Evolutionary conservation across 352 stramenopile genomes (phyloP), one percentile per base, ranked within the genome.

Genomic region (Globisporangium perplexum): DNA sequence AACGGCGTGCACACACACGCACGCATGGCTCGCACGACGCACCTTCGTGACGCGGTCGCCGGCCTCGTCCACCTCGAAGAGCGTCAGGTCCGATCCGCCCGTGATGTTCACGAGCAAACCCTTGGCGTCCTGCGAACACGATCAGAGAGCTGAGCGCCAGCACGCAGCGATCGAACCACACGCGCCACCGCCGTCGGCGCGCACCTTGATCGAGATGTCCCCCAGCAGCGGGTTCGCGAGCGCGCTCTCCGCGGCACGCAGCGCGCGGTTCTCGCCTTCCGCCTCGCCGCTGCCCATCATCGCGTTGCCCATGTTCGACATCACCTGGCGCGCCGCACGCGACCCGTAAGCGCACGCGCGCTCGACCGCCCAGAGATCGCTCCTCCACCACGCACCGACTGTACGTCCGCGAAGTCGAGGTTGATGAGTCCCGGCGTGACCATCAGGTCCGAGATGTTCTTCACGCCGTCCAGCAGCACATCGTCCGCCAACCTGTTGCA

Each of bases 21-120:
- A 11, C 5, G 14, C 10, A 12, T 17, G 10, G 1, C 4, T 4
- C 1, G 11, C 14, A 38, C 18, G 30, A 52, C 35, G 31, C 24
- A 77, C 68, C 61, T 78, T 67, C 7, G 83, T 96, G 50, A 96
- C 82, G 44, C 86, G 78, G 28, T 93, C 84, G 7, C 83, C 85
- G 17, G 88, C 88, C 53, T 93, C 79, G 55, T 96, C 86, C 28
- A 96, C 88, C 63, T 96, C 88, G 59, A 95, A 93, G 31, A 98
- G 74, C 55, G 86, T 96, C 74, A 98, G 70, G 61, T 98, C 94
- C 17, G 83, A 81, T 41, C 93, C 91, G 20, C 94, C 94, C 7
- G 88, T 96, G 60, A 98, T 98, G 66, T 97, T 98, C 47, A 98
- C 88, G 48, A 98, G 80, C 74, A 98, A 86, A 26, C 94, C 91